phyloP scores from a whole-genome alignment of 306 rosid genomes.

The Neltuma alba region DNA sequence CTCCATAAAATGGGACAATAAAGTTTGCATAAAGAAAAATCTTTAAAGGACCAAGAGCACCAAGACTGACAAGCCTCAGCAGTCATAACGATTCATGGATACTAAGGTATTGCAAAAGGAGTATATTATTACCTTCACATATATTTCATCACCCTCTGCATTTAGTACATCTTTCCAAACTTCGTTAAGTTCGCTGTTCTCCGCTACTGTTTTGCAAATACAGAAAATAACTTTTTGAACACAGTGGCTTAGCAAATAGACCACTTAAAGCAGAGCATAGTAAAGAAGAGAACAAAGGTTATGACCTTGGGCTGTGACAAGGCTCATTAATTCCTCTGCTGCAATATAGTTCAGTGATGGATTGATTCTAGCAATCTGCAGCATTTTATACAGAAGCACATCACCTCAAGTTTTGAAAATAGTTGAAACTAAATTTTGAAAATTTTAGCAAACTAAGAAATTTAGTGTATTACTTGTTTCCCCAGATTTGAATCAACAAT shows the following conservation, averaged over 20 bases:
- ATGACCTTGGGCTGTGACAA: slow-evolving; percentile 97
- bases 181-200: slow-evolving; percentile 79
- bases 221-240: slow-evolving; percentile 10
- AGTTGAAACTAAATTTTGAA: slow-evolving; percentile 13
- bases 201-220: slow-evolving; percentile 68
- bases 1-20: slow-evolving; percentile 3
- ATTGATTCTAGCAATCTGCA: slow-evolving; percentile 79
- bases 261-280: slow-evolving; percentile 24
- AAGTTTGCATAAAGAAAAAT: neutral
- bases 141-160: slow-evolving; percentile 97
- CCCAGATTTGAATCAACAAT: slow-evolving; percentile 88
- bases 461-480: slow-evolving; percentile 72
- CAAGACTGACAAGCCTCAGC: neutral
- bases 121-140: slow-evolving; percentile 71
- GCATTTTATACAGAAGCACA: slow-evolving; percentile 25
- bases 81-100: slow-evolving; percentile 6
- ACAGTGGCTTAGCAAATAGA: slow-evolving; percentile 14
- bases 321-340: slow-evolving; percentile 96
- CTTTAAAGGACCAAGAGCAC: neutral
- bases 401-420: slow-evolving; percentile 19
- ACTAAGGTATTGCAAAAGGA: slow-evolving; percentile 26
- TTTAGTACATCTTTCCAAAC: slow-evolving; percentile 94
- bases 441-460: slow-evolving; percentile 28
- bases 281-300: slow-evolving; percentile 27
- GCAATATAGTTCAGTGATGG: slow-evolving; percentile 87